phyloP scores from a whole-genome alignment of 352 stramenopile species.

The Elongisporangium prolatum region DNA sequence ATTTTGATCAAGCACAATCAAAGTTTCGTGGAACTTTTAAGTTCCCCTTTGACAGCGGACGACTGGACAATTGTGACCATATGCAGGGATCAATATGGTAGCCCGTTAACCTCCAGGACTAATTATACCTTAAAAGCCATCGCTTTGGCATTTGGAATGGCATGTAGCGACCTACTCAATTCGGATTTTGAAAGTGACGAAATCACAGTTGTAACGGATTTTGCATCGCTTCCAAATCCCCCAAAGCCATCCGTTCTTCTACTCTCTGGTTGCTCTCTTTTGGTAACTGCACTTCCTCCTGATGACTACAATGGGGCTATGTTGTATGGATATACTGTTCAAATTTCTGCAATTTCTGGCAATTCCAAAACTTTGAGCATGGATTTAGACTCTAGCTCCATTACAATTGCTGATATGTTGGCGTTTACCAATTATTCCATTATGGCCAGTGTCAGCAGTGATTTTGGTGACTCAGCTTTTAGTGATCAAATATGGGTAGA shows the following conservation, averaged over 20 bases:
- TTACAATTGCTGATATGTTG: slow-evolving; percentile 15
- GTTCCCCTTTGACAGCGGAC: slow-evolving; percentile 9
- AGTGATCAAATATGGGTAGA: slow-evolving; percentile 16
- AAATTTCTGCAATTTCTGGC: neutral
- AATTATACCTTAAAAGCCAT: slow-evolving; percentile 41
- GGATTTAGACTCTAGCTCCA: slow-evolving; percentile 1
- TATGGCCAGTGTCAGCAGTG: slow-evolving; percentile 9
- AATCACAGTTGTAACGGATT: slow-evolving; percentile 17
- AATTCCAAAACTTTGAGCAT: slow-evolving; percentile 3
- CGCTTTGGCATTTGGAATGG: slow-evolving; percentile 28
- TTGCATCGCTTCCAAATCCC: slow-evolving; percentile 22
- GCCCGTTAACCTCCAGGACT: slow-evolving; percentile 14
- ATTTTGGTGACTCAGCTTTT: slow-evolving; percentile 10
- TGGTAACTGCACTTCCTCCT: slow-evolving; percentile 14
- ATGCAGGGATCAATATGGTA: slow-evolving; percentile 10
- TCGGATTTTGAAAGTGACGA: slow-evolving; percentile 25
- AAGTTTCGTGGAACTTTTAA: slow-evolving; percentile 22
- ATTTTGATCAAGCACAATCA: slow-evolving; percentile 17
- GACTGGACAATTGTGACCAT: slow-evolving; percentile 12
- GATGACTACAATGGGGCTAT: slow-evolving; percentile 28
- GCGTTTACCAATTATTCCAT: slow-evolving; percentile 28
- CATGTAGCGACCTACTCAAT: slow-evolving; percentile 27
- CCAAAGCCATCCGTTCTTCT: slow-evolving; percentile 9
- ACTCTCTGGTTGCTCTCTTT: slow-evolving; percentile 13
- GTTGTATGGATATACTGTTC: slow-evolving; percentile 6